Percentiles rank a stretch among this genome's conserved stretches.
Evolutionary conservation across 768 basidiomycete genomes (phyloP).

Genomic region (Tulasnella sp.): DNA sequence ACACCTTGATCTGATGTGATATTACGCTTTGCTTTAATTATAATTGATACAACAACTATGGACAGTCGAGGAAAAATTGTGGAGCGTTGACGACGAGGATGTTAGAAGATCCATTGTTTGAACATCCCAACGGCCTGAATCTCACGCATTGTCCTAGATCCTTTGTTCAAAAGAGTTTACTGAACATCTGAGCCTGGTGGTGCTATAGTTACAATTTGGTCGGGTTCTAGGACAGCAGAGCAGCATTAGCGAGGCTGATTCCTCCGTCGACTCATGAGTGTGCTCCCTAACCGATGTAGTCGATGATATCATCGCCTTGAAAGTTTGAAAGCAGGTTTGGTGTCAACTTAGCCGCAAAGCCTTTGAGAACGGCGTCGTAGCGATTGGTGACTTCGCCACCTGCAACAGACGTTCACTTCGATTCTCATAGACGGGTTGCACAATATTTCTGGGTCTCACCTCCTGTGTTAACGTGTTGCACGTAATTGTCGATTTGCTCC

Average conservation of each 20-base stretch:
- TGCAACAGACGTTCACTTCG: background rate
- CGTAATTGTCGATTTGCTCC: conserved; percentile 23
- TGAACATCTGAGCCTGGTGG: background rate
- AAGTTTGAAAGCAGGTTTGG: background rate
- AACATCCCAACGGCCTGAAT: background rate
- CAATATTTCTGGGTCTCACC: too few relatives aligned
- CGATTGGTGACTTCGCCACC: background rate
- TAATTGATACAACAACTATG: background rate
- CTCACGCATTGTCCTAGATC: background rate
- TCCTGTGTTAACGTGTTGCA: background rate
- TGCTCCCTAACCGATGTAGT: conserved; percentile 7
- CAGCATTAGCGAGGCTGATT: background rate
- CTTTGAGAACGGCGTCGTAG: background rate
- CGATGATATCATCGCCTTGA: conserved; percentile 6
- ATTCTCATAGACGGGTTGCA: too few relatives aligned
- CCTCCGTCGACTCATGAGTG: background rate
- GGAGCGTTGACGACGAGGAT: background rate
- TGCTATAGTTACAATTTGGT: background rate
- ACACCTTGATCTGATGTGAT: too few relatives aligned
- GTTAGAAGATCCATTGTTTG: too few relatives aligned
- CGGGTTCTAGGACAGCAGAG: background rate
- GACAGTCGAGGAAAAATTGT: too few relatives aligned
- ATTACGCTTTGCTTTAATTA: background rate
- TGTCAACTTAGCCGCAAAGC: background rate
- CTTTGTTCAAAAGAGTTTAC: background rate